Conservation (phyloP, 169 alveolate species). For the Condylostoma magnum region DNA sequence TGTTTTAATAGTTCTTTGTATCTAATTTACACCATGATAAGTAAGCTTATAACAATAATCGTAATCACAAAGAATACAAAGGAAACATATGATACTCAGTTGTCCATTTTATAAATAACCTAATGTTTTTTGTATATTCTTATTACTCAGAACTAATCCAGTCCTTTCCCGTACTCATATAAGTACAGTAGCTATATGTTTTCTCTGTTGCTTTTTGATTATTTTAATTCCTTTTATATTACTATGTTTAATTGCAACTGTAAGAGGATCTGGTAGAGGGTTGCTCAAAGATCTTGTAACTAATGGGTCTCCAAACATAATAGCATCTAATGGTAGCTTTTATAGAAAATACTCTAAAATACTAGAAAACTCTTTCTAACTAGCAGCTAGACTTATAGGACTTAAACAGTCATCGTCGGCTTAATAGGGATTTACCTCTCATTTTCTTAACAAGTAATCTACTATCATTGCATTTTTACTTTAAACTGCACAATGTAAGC, state of each 20-base stretch:
- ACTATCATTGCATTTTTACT: background rate
- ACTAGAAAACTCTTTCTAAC: background rate
- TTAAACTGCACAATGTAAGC: conserved; percentile 2
- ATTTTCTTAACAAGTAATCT: background rate
- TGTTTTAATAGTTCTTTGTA: too few relatives aligned
- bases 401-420: conserved; percentile 12
- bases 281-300: conserved; percentile 1
- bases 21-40: too few relatives aligned
- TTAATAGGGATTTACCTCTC: background rate
- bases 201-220: too few relatives aligned
- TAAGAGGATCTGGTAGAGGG: conserved; percentile 12
- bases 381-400: conserved; percentile 17
- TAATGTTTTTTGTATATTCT: too few relatives aligned
- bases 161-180: too few relatives aligned
- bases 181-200: too few relatives aligned
- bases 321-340: background rate
- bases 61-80: too few relatives aligned
- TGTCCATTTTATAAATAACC: too few relatives aligned
- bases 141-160: too few relatives aligned
- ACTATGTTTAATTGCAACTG: conserved; percentile 23
- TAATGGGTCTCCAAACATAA: conserved; percentile 6
- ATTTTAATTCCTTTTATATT: too few relatives aligned
- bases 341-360: conserved; percentile 7
- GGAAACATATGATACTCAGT: too few relatives aligned
- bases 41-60: too few relatives aligned